Conservation (phyloP, 1,284 basidiomycete genomes). For the Takashimella tepidaria region DNA sequence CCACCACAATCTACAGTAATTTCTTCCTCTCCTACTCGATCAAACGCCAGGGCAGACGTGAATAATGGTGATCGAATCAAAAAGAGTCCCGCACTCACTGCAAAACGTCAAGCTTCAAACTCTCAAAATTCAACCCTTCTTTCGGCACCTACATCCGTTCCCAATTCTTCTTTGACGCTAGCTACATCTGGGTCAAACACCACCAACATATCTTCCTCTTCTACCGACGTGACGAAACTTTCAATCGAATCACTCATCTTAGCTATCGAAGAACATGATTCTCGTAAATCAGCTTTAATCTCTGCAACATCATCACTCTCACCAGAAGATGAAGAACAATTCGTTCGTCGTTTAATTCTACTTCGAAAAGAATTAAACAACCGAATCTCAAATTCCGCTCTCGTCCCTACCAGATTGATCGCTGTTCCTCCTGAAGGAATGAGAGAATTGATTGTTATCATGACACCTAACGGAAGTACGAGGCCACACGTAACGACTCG, state of each 20-base stretch:
- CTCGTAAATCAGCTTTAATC: conserved; percentile 30
- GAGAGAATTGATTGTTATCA: conserved; percentile 48
- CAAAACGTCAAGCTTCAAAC: conserved; percentile 15
- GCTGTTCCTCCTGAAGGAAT: conserved; percentile 40
- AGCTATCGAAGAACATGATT: conserved; percentile 49
- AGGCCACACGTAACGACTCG: conserved; percentile 49
- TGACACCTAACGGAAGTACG: conserved; percentile 50
- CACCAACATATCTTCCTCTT: neutral
- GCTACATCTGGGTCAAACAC: neutral
- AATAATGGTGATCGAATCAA: neutral
- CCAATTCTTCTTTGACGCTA: neutral
- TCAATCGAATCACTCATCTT: conserved; percentile 48
- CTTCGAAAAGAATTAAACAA: conserved; percentile 48
- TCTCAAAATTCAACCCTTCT: neutral
- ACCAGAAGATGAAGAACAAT: conserved; percentile 51
- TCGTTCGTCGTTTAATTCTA: conserved; percentile 48
- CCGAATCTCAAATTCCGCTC: conserved; percentile 41
- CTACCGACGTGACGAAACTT: conserved; percentile 42
- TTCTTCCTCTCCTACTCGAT: neutral
- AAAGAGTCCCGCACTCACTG: conserved; percentile 42
- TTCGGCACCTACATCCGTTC: neutral
- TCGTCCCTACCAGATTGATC: conserved; percentile 46
- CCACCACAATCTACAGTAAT: no score
- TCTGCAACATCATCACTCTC: conserved; percentile 43
- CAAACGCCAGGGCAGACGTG: neutral